Evolutionary conservation across 2,329 filamentous ascomycete species (phyloP).

Genomic region (Clonostachys rhizophaga): DNA sequence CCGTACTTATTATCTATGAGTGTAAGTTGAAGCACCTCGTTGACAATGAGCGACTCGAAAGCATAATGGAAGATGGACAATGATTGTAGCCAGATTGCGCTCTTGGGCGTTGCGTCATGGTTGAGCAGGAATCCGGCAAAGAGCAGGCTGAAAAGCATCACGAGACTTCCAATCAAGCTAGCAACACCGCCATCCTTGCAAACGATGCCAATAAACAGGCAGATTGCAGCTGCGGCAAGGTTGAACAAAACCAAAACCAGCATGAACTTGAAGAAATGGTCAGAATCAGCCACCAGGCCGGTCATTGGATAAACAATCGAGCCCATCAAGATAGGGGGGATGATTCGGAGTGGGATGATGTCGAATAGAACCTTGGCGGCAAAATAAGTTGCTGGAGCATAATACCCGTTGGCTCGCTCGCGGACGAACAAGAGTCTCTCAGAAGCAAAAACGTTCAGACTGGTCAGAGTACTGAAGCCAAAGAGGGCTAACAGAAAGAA

Average conservation of each 20-base stretch:
- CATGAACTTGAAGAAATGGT: conserved; percentile 87
- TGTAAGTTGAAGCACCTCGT: conserved; percentile 87
- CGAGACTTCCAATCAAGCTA: conserved; percentile 86
- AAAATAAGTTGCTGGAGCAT: conserved; percentile 91
- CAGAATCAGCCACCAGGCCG: conserved; percentile 74
- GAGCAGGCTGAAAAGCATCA: conserved; percentile 95
- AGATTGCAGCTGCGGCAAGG: conserved; percentile 87
- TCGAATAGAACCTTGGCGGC: conserved; percentile 97
- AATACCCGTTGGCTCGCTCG: conserved; percentile 95
- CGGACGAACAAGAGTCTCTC: conserved; percentile 89
- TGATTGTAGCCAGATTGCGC: conserved; percentile 85
- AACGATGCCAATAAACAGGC: conserved; percentile 92
- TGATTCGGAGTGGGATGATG: conserved; percentile 87
- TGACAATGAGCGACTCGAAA: conserved; percentile 94
- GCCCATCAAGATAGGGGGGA: conserved; percentile 92
- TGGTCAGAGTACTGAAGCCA: conserved; percentile 93
- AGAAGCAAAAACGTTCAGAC: conserved; percentile 85
- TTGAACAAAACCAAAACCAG: conserved; percentile 94
- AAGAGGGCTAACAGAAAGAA: conserved; percentile 96
- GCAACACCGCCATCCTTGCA: conserved; percentile 90
- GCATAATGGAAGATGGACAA: conserved; percentile 98
- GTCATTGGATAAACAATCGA: conserved; percentile 98
- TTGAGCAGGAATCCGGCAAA: conserved; percentile 94
- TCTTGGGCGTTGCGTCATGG: conserved; percentile 82
- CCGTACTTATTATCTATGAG: conserved; percentile 94